A percentile compares a stretch with the other conserved stretches of the same genome.
These are phyloP conservation scores for Nicotiana noctiflora DNA, from an alignment of 257 asterid genomes.

Conservation along the genomic window DNA sequence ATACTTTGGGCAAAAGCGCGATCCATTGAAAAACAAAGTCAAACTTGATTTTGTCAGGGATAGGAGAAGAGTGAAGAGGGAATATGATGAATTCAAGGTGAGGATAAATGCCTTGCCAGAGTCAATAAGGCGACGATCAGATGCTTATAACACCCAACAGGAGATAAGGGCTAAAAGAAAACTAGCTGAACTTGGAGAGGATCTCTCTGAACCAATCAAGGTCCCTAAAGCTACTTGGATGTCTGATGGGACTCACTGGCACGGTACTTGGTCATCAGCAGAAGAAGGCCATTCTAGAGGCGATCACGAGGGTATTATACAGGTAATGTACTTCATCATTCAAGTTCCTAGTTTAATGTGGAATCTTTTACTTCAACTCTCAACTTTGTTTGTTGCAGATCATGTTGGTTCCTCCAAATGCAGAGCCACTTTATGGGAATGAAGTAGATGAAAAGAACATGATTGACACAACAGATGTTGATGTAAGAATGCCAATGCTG, in stretches of 20 bases:
- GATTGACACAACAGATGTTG: slow-evolving; percentile 59
- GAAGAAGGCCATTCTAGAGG: slow-evolving; percentile 72
- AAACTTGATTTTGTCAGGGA: slow-evolving; percentile 69
- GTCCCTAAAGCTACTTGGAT: slow-evolving; percentile 88
- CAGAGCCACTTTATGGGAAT: slow-evolving; percentile 60
- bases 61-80: slow-evolving; percentile 76
- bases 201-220: slow-evolving; percentile 41
- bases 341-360: background rate
- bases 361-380: background rate
- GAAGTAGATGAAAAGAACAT: slow-evolving; percentile 54
- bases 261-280: slow-evolving; percentile 72
- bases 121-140: slow-evolving; percentile 76
- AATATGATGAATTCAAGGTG: slow-evolving; percentile 81
- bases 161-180: slow-evolving; percentile 69
- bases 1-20: slow-evolving; percentile 62
- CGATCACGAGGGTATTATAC: slow-evolving; percentile 89
- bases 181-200: slow-evolving; percentile 54
- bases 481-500: slow-evolving; percentile 77
- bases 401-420: slow-evolving; percentile 77
- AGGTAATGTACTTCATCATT: slow-evolving; percentile 34
- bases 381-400: slow-evolving; percentile 38
- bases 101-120: slow-evolving; percentile 82
- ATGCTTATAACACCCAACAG: slow-evolving; percentile 74
- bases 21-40: slow-evolving; percentile 75
- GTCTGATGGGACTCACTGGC: slow-evolving; percentile 94